phyloP scores from a whole-genome alignment of 177 flowering plant genomes.

The Telopea speciosissima region DNA sequence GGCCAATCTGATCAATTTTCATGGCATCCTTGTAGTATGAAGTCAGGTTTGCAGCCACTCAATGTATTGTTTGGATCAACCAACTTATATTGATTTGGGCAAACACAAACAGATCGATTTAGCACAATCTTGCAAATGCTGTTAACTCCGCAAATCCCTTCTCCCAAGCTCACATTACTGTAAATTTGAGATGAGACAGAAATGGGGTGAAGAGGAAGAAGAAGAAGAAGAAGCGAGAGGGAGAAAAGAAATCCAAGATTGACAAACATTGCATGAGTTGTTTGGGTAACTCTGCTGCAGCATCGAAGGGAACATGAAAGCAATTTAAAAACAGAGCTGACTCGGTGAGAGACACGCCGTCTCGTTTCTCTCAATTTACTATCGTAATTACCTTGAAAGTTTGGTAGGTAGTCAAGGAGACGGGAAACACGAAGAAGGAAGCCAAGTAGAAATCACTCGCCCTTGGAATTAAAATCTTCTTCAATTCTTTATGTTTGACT shows the following conservation, averaged over 20 bases:
- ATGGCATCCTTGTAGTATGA: conserved; percentile 18
- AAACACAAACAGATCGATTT: conserved; percentile 22
- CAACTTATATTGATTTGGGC: conserved; percentile 29
- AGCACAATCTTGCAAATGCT: conserved; percentile 26
- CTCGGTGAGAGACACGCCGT: too few species aligned
- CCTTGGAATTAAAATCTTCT: too few species aligned
- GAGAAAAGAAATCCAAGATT: not conserved
- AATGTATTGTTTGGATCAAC: conserved; percentile 26
- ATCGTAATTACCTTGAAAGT: too few species aligned
- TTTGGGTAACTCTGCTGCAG: too few species aligned
- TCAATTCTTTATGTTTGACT: too few species aligned
- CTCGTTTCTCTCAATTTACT: too few species aligned
- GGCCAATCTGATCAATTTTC: conserved; percentile 25
- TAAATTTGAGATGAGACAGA: not conserved
- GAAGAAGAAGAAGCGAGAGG: not conserved
- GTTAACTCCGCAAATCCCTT: conserved; percentile 41
- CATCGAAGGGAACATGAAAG: too few species aligned
- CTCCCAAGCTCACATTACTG: conserved; percentile 7
- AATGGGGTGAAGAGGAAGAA: not conserved
- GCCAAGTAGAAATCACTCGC: too few species aligned
- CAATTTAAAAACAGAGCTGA: too few species aligned
- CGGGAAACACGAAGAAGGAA: too few species aligned
- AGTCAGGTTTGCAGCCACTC: conserved; percentile 32
- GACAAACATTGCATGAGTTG: too few species aligned
- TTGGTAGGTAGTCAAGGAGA: too few species aligned